Conservation (phyloP, 2,329 filamentous ascomycete genomes). For the Gnomoniopsis smithogilvyi region DNA sequence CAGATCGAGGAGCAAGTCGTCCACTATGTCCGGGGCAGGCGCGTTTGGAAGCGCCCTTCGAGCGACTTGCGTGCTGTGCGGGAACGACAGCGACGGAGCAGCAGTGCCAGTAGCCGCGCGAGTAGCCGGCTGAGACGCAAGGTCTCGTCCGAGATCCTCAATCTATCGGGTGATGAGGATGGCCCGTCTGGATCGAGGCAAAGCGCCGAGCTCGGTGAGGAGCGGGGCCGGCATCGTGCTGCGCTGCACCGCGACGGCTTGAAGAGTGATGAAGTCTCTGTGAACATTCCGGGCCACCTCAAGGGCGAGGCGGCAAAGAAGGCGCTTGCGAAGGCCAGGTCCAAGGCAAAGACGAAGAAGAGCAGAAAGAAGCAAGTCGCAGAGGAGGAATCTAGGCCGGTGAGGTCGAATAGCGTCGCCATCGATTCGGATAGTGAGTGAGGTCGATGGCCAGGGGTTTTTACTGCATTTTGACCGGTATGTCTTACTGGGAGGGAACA, state of each 20-base stretch:
- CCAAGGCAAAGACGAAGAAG: neutral
- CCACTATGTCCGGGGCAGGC: neutral
- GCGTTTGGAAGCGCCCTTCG: constrained; percentile 10
- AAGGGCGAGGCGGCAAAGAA: constrained; percentile 5
- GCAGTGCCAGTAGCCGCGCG: constrained; percentile 4
- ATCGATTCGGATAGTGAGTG: constrained; percentile 9
- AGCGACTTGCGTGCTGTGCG: constrained; percentile 7
- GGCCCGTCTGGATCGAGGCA: neutral
- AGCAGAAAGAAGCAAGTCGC: neutral
- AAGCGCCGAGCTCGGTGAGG: neutral
- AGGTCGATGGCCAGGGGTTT: no score
- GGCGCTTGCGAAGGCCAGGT: neutral
- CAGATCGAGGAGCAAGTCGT: constrained; percentile 11
- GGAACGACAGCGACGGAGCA: constrained; percentile 13
- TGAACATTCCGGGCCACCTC: constrained; percentile 9
- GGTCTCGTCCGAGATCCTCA: constrained; percentile 14
- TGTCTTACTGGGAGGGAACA: no score
- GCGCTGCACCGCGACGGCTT: neutral
- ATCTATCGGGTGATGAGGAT: neutral
- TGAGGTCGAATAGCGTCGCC: constrained; percentile 5
- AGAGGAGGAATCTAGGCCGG: neutral
- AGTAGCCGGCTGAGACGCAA: constrained; percentile 1
- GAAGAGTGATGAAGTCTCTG: neutral
- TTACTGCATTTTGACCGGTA: no score
- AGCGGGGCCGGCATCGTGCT: neutral